Evolutionary conservation across 2,329 filamentous ascomycete species (phyloP), one percentile per base, ranked within the genome.

Genomic region (Fusarium nygamai): DNA sequence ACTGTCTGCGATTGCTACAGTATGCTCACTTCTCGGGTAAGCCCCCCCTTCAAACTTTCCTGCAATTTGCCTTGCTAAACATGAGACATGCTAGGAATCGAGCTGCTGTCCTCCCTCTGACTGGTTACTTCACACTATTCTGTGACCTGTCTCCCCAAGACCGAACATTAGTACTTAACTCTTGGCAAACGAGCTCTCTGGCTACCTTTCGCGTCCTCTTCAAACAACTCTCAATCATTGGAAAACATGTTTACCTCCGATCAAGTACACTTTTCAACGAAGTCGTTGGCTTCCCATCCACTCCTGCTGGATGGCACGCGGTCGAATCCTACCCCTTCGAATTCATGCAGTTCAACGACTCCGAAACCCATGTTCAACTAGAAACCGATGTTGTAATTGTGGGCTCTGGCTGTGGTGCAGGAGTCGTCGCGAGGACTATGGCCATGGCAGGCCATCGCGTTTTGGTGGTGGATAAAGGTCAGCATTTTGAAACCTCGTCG

Each of bases 341-440:
- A 16, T 62, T 62, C 39, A 38, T 62, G 17, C 50, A 36, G 17
- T 61, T 61, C 59, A 22, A 56, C 8, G 10, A 43, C 19, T 34
- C 47, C 1, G 47, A 29, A 10, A 8, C 8, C 3, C 47, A 56
- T 3, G 22, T 58, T 24, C 20, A 58, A 29, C 20, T 58, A 9
- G 50, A 62, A 19, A 62, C 60, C 6, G 60, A 62, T 58, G 60
- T 62, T 38, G 39, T 58, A 0, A 58, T 62, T 33, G 60, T 62
- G 11, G 60, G 60, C 2, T 62, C 60, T 3, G 60, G 60, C 1
- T 62, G 60, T 11, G 50, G 60, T 17, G 38, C 60, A 8, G 60
- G 60, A 16, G 60, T 62, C 3, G 38, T 62, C 13, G 60, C 60
- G 16, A 62, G 51, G 22, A 46, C 50, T 6, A 31, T 62, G 11